Evolutionary conservation across 139 green algal genomes (phyloP).

Genomic region (Picochlorum sp.): DNA sequence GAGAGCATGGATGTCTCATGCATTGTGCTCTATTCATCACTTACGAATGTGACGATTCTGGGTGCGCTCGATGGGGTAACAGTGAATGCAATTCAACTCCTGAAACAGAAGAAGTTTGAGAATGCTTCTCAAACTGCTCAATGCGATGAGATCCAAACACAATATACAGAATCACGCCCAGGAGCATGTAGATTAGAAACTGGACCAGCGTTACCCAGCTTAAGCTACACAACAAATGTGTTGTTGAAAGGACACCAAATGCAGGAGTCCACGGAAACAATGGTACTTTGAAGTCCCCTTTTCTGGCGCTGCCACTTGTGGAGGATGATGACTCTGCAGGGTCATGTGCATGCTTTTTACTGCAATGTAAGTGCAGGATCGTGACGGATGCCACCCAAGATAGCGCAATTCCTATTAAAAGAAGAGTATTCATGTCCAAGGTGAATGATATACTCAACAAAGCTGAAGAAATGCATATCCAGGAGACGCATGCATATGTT

Average conservation of each 20-base stretch:
- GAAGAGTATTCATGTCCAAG: slow-evolving; percentile 3
- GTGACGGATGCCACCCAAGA: slow-evolving; percentile 20
- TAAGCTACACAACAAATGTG: slow-evolving; percentile 67
- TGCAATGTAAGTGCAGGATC: neutral
- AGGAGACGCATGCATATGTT: neutral
- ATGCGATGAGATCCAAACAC: slow-evolving; percentile 26
- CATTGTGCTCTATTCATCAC: too few species aligned
- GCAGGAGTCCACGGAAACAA: slow-evolving; percentile 49
- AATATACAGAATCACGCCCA: slow-evolving; percentile 21
- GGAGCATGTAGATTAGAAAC: slow-evolving; percentile 61
- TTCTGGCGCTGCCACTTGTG: slow-evolving; percentile 14
- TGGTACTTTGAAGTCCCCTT: slow-evolving; percentile 49
- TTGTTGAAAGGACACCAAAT: slow-evolving; percentile 52
- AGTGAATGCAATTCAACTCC: too few species aligned
- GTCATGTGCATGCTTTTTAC: too few species aligned
- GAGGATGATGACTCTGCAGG: neutral
- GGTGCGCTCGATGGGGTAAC: neutral
- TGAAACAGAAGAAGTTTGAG: too few species aligned
- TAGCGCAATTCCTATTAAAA: slow-evolving; percentile 20
- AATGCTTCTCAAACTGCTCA: slow-evolving; percentile 8
- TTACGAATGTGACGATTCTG: neutral
- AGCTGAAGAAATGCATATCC: neutral
- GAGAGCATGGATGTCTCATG: too few species aligned
- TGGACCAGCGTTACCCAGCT: slow-evolving; percentile 66
- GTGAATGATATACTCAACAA: slow-evolving; percentile 17